Evolutionary conservation across 495 filamentous ascomycete genomes (phyloP), one percentile per base, ranked within the genome.

Genomic region (Lichenothelia convexa): DNA sequence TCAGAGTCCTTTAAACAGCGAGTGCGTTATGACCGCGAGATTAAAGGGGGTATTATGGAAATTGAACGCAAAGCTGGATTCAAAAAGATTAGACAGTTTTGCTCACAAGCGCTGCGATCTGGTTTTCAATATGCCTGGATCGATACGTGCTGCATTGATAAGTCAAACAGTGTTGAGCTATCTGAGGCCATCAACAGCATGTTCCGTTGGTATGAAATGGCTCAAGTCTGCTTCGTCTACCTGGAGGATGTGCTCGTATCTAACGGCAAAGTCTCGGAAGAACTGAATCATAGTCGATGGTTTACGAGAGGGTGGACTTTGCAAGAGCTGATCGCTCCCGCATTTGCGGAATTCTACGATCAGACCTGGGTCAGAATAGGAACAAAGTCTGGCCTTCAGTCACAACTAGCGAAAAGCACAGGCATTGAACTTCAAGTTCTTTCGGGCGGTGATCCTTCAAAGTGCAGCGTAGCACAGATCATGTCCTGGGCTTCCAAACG

Each of bases 401-500:
- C 8, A 12, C 12, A 15, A 36, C 11, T 36, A 3, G 15, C 19
- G 3, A 22, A 26, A 4, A 26, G 22, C 4, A 36, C 34, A 5
- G 17, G 20, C 8, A 36, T 36, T 16, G n/a, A 30, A 7, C 20
- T 35, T 36, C 19, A 36, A 26, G 42, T 40, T 17, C 24, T 39
- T 15, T 8, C 9, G 17, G 30, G 18, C 3, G 15, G 6, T 6
- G 30, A 13, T 9, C 17, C 9, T 26, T 5, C 7, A 6, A 47
- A 33, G 15, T 40, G 39, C n/a, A 26, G 45, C 23, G 40, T 43
- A 6, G 45, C 48, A 3, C 34, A 26, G 11, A 42, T 42, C 15
- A 53, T 53, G 45, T 42, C 43, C 18, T 53, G 51, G 51, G 50
- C 50, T 8, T 33, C 50, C 5, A 19, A 18, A 2, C 32, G 51